phyloP scores from a whole-genome alignment of 2,329 filamentous ascomycete species.

The Talaromyces atroroseus region DNA sequence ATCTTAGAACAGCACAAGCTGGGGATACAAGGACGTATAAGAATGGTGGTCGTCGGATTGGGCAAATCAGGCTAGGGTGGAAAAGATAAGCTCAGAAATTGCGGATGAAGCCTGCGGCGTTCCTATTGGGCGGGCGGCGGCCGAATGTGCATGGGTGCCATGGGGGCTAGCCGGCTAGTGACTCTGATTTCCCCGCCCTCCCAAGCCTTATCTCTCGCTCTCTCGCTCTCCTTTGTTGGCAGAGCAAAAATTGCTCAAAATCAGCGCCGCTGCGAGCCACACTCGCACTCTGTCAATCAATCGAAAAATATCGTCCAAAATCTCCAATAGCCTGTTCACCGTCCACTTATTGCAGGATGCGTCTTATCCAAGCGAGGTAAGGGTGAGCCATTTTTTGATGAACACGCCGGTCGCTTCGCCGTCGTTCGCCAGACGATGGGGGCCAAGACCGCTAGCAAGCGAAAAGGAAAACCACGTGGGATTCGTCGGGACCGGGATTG shows the following conservation, averaged over 20 bases:
- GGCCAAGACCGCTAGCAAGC: slow-evolving; percentile 6
- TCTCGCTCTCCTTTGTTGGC: neutral
- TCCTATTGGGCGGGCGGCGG: neutral
- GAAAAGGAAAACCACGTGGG: slow-evolving; percentile 22
- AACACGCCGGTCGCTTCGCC: neutral
- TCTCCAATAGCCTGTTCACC: too few relatives aligned
- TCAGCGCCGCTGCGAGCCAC: too few relatives aligned
- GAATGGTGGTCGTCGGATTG: too few relatives aligned
- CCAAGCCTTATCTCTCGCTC: neutral
- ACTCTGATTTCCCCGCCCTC: neutral
- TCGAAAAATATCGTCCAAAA: too few relatives aligned
- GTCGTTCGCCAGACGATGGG: slow-evolving; percentile 13
- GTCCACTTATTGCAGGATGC: too few relatives aligned
- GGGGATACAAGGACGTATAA: too few relatives aligned
- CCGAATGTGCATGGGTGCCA: too few relatives aligned
- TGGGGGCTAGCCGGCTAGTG: too few relatives aligned
- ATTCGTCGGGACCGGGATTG: slow-evolving; percentile 28
- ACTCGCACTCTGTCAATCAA: too few relatives aligned
- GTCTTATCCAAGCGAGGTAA: neutral
- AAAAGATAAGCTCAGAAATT: neutral
- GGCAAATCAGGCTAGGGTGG: too few relatives aligned
- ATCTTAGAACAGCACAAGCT: too few relatives aligned
- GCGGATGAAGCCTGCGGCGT: neutral
- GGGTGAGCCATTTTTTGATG: neutral
- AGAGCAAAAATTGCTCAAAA: too few relatives aligned